Base-by-base conservation (phyloP, 176 grass and related monocot genomes). In the Pontederia crassipes region DNA sequence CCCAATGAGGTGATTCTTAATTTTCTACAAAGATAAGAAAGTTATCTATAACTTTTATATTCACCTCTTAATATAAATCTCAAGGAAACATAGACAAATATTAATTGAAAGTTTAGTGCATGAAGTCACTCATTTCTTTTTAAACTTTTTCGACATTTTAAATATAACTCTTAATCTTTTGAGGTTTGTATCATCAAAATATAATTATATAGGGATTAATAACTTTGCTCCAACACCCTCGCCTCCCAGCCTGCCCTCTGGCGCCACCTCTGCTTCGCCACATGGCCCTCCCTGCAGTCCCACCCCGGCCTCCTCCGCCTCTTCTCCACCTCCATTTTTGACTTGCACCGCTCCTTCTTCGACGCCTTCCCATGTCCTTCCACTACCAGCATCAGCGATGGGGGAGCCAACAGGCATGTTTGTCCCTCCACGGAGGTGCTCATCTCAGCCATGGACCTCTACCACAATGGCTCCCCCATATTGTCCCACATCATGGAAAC, bases 361-460 rank as follows among this genome's bases (percentile, higher is more conserved):
- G 87, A 90, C 73, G 82, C 70, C 56, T 85, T 92, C 84, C 79
- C 87, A 28, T 83, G 28, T 55, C 59, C 16, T 15, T 2, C 8
- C 68, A 8, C 0, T 52, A 10, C 0, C 59, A 7, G 1, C 74
- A 10, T 1, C 50, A 0, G 0, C 63, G 18, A 0, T 11, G 52
- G 13, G 45, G 0, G 8, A 8, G 10, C 29, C 8, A 0, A 35
- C 29, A 4, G 0, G 35, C 0, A 11, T 17, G 72, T 75, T 13
- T 83, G 78, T 0, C 0, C 13, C 11, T 70, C n/a, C n/a, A n/a
- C n/a, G n/a, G n/a, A n/a, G n/a, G n/a, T 77, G 52, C 81, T 98
- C 48, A 61, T 98, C 65, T 92, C 84, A 11, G 87, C 87, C 10
- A 77, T 98, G 2, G 84, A 98, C 80, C 77, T 98, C 15, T 75